Base-by-base conservation (phyloP, 2,329 filamentous ascomycete genomes). In the Curvularia verruculosa region DNA sequence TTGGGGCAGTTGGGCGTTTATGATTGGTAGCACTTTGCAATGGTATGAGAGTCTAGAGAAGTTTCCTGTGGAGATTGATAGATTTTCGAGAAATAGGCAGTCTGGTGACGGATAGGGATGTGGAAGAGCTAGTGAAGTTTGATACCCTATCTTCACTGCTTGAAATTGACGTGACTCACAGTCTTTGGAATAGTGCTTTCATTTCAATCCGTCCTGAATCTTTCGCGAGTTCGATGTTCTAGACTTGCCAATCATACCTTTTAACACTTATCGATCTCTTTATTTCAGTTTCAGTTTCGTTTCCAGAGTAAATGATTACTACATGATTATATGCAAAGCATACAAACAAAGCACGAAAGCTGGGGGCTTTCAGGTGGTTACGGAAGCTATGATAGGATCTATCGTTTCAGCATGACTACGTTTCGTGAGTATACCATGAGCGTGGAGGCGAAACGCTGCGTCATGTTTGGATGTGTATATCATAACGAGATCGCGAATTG, bases 41-140 rank as follows among this genome's bases (percentile, higher is more conserved):
- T 73, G 70, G 66, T 76, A 73, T 58, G 73, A 76, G 54, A 71
- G 69, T 46, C 46, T 76, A 36, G 66, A 69, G 47, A 75, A 75
- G 49, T 59, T 72, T 57, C 71, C 70, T 2, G 69, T 75, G 8
- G 67, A 73, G 29, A 29, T 59, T 36, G 37, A 54, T 13, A 28
- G 18, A 2, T 21, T 8, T 8, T 23, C 26, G 21, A 12, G 13
- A 45, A 19, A 24, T 10, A 12, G 15, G 13, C 19, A 15, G 19
- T 18, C 15, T 39, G 7, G 46, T 15, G 13, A 23, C 24, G 4
- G 24, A 48, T 37, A 26, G 34, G n/a, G 13, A 13, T 23, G 19
- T 28, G 8, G 28, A 45, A 28, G 15, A 41, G 21, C 19, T 5
- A 15, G 15, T 13, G 19, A 31, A 18, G 41, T 23, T 53, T 26